Base-by-base conservation (phyloP, 169 alveolate genomes). In the Plasmodium cynomolgi region DNA sequence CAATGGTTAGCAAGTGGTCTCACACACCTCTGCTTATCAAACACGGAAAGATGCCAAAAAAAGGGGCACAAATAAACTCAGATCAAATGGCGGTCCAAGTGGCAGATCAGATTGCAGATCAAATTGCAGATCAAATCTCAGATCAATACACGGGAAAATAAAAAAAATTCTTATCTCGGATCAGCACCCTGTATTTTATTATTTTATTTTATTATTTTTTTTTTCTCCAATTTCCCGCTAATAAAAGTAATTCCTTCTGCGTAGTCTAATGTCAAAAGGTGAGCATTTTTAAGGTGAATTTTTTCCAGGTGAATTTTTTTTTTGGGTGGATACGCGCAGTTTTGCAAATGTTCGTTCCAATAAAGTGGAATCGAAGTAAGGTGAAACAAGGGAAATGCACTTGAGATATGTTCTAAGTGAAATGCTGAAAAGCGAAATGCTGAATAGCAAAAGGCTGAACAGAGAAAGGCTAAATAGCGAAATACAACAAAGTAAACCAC, bases 81-180 rank as follows among this genome's bases (percentile, higher is more conserved):
- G 2, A 62, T 62, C 33, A 62, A 62, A 62, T 62, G 75, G 75
- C 34, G 33, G 34, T 8, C 15, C n/a, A 62, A 62, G 3, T n/a
- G 20, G n/a, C 58, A 80, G 58, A 68, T 68, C 77, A 56, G 6
- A 56, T 56, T 15, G 26, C 72, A 56, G 72, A 68, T 68, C 77
- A 56, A 56, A 56, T 56, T 15, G 26, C 72, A 56, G 72, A 56
- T 56, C 29, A 68, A 23, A 26, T 68, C 77, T 9, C 31, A 80
- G 31, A 80, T 15, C 26, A 41, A 31, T 34, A 80, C 74, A 23
- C 39, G 62, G n/a, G 54, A 23, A 34, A 80, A 15, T 17, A 80
- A 80, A 80, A 80, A 80, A 80, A 80, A 80, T 13, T 15, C 26
- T 15, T 41, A 41, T 80, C 84, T 80, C 84, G 73, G 84, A 39